These are phyloP conservation scores for Capsicum baccatum DNA, from an alignment of 257 asterid genomes.

Conservation along the genomic window DNA sequence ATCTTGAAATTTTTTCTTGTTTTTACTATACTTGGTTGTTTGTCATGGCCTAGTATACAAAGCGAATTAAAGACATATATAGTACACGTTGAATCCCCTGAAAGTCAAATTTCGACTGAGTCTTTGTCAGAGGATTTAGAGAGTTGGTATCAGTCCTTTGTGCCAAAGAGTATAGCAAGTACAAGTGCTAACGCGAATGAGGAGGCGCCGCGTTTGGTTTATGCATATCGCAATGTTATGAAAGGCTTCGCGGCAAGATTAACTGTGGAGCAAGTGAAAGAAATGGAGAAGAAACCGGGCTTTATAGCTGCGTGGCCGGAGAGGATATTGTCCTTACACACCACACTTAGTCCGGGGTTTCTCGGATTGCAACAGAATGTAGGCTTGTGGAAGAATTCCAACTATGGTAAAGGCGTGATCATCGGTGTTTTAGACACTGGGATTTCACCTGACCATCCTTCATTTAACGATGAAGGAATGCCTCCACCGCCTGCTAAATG, in stretches of 20 bases:
- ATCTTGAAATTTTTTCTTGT: neutral
- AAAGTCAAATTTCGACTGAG: neutral
- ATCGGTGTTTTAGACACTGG: slow-evolving; percentile 45
- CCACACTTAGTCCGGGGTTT: slow-evolving; percentile 35
- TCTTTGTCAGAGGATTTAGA: slow-evolving; percentile 26
- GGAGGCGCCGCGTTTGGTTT: slow-evolving; percentile 27
- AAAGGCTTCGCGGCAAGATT: slow-evolving; percentile 44
- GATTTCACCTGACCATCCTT: slow-evolving; percentile 37
- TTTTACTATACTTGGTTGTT: neutral
- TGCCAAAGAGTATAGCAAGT: slow-evolving; percentile 25
- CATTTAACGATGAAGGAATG: slow-evolving; percentile 34
- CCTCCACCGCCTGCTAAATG: slow-evolving; percentile 40
- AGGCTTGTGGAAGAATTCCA: slow-evolving; percentile 33
- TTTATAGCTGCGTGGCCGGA: slow-evolving; percentile 36
- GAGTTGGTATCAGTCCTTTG: slow-evolving; percentile 38
- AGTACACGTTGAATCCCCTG: slow-evolving; percentile 40
- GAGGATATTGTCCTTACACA: neutral
- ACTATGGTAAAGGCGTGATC: slow-evolving; percentile 42
- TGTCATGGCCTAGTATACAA: neutral
- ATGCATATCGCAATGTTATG: slow-evolving; percentile 35
- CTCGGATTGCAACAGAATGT: slow-evolving; percentile 28
- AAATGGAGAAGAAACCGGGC: slow-evolving; percentile 28
- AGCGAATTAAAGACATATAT: slow-evolving; percentile 38
- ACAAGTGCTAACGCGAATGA: slow-evolving; percentile 3
- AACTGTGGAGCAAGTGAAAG: slow-evolving; percentile 31